Conservation (phyloP, 306 rosid species). For the Erythrophleum fordii region DNA sequence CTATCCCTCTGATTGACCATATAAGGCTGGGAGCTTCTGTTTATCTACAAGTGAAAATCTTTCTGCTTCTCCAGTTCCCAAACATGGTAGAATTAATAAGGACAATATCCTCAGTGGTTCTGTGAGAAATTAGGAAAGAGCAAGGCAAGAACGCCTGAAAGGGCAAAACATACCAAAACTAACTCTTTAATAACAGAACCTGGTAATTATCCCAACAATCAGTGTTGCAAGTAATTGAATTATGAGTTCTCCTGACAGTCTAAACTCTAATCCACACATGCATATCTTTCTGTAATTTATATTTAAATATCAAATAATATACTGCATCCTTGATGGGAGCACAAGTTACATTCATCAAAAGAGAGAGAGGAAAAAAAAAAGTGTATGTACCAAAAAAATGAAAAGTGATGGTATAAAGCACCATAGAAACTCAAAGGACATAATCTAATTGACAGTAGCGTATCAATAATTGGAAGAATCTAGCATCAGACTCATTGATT, state of each 20-base stretch:
- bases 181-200: background rate
- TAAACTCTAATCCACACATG: background rate
- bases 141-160: background rate
- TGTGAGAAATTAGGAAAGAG: background rate
- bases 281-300: background rate
- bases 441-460: conserved; percentile 7
- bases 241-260: background rate
- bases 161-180: background rate
- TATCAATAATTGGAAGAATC: background rate
- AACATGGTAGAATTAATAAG: background rate
- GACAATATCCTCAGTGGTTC: background rate
- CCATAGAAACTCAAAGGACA: background rate
- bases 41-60: background rate
- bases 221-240: background rate
- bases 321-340: background rate
- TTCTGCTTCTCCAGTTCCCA: background rate
- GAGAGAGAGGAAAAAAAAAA: background rate
- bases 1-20: background rate
- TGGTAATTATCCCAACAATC: background rate
- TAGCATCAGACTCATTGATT: background rate
- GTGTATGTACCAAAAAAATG: background rate
- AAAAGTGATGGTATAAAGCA: conserved; percentile 1
- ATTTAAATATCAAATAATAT: background rate
- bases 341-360: background rate
- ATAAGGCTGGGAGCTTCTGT: background rate